phyloP scores from a whole-genome alignment of 352 stramenopile genomes.

The Pythium phragmiticola region DNA sequence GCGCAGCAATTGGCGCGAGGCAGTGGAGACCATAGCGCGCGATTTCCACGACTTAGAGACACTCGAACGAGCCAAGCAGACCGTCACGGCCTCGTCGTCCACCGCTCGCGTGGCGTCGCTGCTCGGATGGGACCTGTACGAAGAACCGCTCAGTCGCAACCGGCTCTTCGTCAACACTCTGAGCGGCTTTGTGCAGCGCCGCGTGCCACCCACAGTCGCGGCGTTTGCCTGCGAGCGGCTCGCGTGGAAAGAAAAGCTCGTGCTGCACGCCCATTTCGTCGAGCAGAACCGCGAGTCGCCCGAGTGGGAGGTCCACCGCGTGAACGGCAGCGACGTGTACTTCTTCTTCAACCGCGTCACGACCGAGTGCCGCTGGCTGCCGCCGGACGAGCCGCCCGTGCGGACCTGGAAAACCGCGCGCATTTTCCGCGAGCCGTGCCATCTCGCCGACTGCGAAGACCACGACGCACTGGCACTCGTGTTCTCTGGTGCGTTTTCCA shows the following conservation, averaged over 20 bases:
- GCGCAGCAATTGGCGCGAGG: slow-evolving; percentile 39
- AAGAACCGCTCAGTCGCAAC: slow-evolving; percentile 58
- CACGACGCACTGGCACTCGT: slow-evolving; percentile 36
- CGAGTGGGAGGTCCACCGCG: slow-evolving; percentile 61
- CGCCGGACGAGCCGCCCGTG: slow-evolving; percentile 31
- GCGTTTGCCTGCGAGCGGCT: slow-evolving; percentile 35
- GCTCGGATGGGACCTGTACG: slow-evolving; percentile 47
- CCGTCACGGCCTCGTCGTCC: slow-evolving; percentile 26
- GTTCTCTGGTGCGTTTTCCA: slow-evolving; percentile 42
- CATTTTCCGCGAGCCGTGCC: slow-evolving; percentile 45
- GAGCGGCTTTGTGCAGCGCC: slow-evolving; percentile 64
- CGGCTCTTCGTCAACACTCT: slow-evolving; percentile 56
- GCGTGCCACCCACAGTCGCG: slow-evolving; percentile 47
- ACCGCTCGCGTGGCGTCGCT: not conserved
- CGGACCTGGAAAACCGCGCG: slow-evolving; percentile 55
- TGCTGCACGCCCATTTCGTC: slow-evolving; percentile 41
- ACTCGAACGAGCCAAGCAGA: slow-evolving; percentile 35
- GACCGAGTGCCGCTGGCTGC: slow-evolving; percentile 58
- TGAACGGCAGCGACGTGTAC: slow-evolving; percentile 57
- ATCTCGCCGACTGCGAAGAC: slow-evolving; percentile 52
- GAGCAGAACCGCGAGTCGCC: slow-evolving; percentile 45
- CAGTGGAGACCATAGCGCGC: slow-evolving; percentile 37
- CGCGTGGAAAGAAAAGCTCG: slow-evolving; percentile 71
- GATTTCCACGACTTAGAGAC: slow-evolving; percentile 64
- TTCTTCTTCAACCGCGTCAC: slow-evolving; percentile 72